Percentiles rank a stretch among this genome's conserved stretches.
These are phyloP conservation scores for Cymbopogon citratus DNA, from an alignment of 176 grass and related monocot species.

Conservation along the genomic window DNA sequence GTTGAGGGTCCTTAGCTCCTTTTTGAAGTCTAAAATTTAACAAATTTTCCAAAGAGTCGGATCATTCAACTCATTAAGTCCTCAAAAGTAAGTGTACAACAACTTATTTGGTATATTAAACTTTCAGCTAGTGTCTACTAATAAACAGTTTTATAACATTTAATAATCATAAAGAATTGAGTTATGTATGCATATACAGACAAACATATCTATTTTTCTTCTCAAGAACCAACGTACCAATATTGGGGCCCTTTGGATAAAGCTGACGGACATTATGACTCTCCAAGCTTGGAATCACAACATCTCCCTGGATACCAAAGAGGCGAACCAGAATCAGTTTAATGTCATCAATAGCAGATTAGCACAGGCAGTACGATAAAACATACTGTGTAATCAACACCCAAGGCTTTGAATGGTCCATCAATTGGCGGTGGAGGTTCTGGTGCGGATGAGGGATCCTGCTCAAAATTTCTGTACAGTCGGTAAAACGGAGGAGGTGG, in stretches of 20 bases:
- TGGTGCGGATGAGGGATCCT: slow-evolving; percentile 59
- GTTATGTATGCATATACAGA: neutral
- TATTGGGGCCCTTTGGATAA: slow-evolving; percentile 59
- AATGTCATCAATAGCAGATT: neutral
- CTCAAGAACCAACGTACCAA: slow-evolving; percentile 36
- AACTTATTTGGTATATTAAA: neutral
- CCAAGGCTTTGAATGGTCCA: slow-evolving; percentile 50
- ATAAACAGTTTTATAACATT: neutral
- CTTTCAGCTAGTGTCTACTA: neutral
- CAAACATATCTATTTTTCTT: neutral
- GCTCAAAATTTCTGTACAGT: slow-evolving; percentile 67
- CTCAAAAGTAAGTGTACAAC: neutral
- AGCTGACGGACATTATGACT: slow-evolving; percentile 81
- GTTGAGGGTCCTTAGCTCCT: too few relatives aligned
- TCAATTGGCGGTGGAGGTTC: slow-evolving; percentile 59
- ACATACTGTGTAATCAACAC: slow-evolving; percentile 62
- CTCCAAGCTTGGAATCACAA: slow-evolving; percentile 81
- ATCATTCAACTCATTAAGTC: too few relatives aligned
- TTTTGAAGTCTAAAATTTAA: too few relatives aligned
- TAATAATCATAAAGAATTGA: slow-evolving; percentile 11
- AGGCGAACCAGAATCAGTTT: slow-evolving; percentile 1
- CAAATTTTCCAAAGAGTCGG: too few relatives aligned
- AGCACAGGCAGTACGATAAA: neutral
- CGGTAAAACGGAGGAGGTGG: slow-evolving; percentile 81
- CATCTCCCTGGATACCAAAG: slow-evolving; percentile 45